A percentile compares a stretch with the other conserved stretches of the same genome.
These are phyloP conservation scores for Diospyros lotus DNA, from an alignment of 148 eudicot species.

Conservation along the genomic window DNA sequence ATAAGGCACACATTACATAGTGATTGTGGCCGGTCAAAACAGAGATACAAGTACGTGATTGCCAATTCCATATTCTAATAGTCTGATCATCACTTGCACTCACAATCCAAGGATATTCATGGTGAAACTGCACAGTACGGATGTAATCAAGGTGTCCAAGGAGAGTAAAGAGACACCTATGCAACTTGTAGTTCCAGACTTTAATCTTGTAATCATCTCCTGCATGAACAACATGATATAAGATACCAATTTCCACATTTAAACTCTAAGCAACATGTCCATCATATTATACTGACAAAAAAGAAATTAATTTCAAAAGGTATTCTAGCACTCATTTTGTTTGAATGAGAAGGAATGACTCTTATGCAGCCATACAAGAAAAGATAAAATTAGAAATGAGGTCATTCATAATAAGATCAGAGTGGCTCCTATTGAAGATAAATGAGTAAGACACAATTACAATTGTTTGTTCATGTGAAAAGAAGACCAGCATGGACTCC, in stretches of 20 bases:
- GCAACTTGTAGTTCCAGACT: slow-evolving; percentile 95
- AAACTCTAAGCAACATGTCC: not conserved
- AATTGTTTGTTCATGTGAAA: too few relatives aligned
- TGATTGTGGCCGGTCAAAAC: slow-evolving; percentile 96
- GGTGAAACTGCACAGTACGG: slow-evolving; percentile 63
- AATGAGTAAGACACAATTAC: too few relatives aligned
- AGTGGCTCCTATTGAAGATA: too few relatives aligned
- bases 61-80: slow-evolving; percentile 95
- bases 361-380: too few relatives aligned
- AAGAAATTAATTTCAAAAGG: too few relatives aligned
- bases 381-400: too few relatives aligned
- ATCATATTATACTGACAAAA: not conserved
- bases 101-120: slow-evolving; percentile 63
- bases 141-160: slow-evolving; percentile 82
- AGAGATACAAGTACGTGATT: slow-evolving; percentile 91
- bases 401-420: too few relatives aligned
- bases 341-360: too few relatives aligned
- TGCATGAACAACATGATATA: slow-evolving; percentile 23
- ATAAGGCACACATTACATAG: slow-evolving; percentile 94
- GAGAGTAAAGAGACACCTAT: slow-evolving; percentile 82
- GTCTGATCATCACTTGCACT: slow-evolving; percentile 75
- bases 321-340: too few relatives aligned
- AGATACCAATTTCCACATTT: not conserved
- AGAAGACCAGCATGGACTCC: too few relatives aligned
- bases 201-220: slow-evolving; percentile 97